Evolutionary conservation across 2,329 filamentous ascomycete species (phyloP).

Genomic region (Magnaporthiopsis incrustans): DNA sequence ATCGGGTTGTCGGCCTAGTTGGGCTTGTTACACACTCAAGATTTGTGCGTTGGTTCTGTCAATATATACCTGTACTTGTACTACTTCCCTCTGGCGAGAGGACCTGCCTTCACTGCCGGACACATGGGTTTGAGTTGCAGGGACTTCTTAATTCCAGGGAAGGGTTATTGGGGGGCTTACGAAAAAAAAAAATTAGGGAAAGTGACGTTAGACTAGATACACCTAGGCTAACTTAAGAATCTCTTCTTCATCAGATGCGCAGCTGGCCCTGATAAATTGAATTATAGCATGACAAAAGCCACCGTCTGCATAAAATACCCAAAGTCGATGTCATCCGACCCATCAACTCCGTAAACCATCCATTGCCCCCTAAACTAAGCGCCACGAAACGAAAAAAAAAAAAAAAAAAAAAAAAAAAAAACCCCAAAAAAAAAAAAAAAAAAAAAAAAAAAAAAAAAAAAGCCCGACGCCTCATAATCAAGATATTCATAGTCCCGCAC

Average conservation of each 20-base stretch:
- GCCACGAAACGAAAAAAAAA: not conserved
- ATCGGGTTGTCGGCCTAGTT: not conserved
- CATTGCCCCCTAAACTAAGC: not conserved
- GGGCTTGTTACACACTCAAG: not conserved
- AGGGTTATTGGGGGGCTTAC: not conserved
- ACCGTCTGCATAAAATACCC: not conserved
- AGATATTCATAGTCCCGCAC: not conserved
- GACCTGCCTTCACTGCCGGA: not conserved
- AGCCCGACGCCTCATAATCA: not conserved
- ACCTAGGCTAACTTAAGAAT: not conserved
- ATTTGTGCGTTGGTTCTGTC: not conserved
- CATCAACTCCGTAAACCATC: not conserved
- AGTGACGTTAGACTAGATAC: not conserved
- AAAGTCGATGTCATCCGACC: not conserved
- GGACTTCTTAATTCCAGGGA: not conserved
- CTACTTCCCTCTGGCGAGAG: not conserved
- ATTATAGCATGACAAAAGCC: not conserved
- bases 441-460: not conserved
- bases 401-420: not conserved
- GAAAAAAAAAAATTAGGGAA: not conserved
- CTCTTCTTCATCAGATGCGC: not conserved
- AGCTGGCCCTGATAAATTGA: not conserved
- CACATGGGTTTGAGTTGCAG: not conserved
- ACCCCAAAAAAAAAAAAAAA: too few relatives aligned
- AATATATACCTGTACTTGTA: not conserved